Base-by-base conservation (phyloP, 148 eudicot species). In the Amaranthus hypochondriacus region DNA sequence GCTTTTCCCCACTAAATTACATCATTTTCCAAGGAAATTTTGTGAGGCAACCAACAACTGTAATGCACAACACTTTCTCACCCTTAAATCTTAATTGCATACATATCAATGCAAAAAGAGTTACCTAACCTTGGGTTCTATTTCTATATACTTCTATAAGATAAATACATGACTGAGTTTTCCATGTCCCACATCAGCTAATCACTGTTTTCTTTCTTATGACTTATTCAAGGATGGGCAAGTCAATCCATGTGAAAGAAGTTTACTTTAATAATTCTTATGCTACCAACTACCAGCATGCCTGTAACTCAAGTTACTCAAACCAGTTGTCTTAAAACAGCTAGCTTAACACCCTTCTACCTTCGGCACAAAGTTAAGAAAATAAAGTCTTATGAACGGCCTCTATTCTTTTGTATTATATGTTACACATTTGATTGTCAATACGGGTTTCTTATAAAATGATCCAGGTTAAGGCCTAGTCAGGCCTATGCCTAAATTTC, bases 1-100 rank as follows among this genome's bases (percentile, higher is more conserved):
- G n/a, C 61, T 69, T 50, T 68, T 11, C 44, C 13, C 74, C 69
- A 39, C 48, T 5, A 69, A 67, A 68, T 39, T 54, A 73, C 55
- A 69, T 53, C 59, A 62, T 42, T 43, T 66, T 69, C 72, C 48
- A 44, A 53, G 68, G 1, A 51, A 54, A 6, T 56, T 57, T 75
- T 60, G 18, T 60, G 18, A 8, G 63, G 50, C 47, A 61, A 69
- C 47, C 42, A 52, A 44, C 79, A 69, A 69, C 65, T 69, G 74
- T 69, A 73, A 61, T 43, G 68, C 62, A 61, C 0, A 50, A 49
- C 5, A 18, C 70, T 46, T 49, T 43, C n/a, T 62, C 66, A 2
- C 66, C 12, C 70, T 28, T 28, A 28, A 28, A 28, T 66, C 55
- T 48, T 11, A 48, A 15, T n/a, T 48, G 39, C 49, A 66, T 48